Evolutionary conservation across 768 basidiomycete genomes (phyloP).

Genomic region (Mycena epipterygia): DNA sequence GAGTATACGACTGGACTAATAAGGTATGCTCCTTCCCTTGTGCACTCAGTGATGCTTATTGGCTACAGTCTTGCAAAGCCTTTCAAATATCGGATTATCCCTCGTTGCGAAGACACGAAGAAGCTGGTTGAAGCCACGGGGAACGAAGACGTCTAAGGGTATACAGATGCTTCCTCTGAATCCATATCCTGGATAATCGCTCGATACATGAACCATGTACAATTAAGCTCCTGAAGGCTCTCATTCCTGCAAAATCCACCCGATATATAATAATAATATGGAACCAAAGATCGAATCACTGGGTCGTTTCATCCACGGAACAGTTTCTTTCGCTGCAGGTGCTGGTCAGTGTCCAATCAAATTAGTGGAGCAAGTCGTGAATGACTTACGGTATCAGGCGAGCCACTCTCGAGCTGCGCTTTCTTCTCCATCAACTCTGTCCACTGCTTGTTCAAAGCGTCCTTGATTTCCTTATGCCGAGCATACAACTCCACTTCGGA

Average conservation of each 20-base stretch:
- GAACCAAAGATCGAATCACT: background rate
- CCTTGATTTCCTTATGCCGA: slow-evolving; percentile 99
- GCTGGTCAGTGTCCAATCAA: background rate
- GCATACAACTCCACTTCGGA: slow-evolving; percentile 99
- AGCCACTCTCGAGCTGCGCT: slow-evolving; percentile 68
- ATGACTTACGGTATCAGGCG: slow-evolving; percentile 10
- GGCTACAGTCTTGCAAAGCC: slow-evolving; percentile 13
- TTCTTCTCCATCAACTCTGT: slow-evolving; percentile 97
- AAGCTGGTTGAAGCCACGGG: slow-evolving; percentile 3
- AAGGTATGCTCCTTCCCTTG: slow-evolving; percentile 45
- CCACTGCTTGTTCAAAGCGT: slow-evolving; percentile 96
- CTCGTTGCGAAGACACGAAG: background rate
- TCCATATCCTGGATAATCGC: too few relatives aligned
- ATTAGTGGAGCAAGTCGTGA: background rate
- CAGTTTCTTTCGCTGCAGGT: slow-evolving; percentile 18
- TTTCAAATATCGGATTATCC: slow-evolving; percentile 15
- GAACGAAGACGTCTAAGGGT: background rate
- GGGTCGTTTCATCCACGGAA: slow-evolving; percentile 11
- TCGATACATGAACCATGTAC: too few relatives aligned
- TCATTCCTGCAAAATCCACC: too few relatives aligned
- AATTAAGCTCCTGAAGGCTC: too few relatives aligned
- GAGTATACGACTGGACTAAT: slow-evolving; percentile 60
- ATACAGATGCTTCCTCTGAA: too few relatives aligned
- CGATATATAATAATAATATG: background rate
- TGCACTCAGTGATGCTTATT: background rate